Base-by-base conservation (phyloP, 805 yeast species). In the Yueomyces sp. region DNA sequence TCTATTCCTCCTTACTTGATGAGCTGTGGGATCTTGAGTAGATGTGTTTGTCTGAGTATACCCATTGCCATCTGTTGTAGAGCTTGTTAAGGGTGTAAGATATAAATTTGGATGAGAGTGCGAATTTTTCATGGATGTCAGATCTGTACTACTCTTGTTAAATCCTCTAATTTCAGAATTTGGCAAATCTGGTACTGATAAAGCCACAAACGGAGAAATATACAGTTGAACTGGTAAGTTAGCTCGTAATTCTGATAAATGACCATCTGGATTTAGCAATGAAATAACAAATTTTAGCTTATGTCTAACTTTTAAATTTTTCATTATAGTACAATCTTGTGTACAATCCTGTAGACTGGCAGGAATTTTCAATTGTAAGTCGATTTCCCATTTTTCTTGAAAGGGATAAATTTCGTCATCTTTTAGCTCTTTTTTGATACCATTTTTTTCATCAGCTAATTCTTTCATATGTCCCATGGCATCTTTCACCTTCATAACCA, bases 231-330 rank as follows among this genome's bases (percentile, higher is more conserved):
- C 69, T 0, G 97, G 97, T 49, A 90, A 67, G 0, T 96, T 81
- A 0, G 96, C 96, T 32, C 97, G 70, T 42, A 90, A 68, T 60
- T 88, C 96, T 0, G 96, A 85, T 3, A 81, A 79, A 57, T 90
- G 97, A 3, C 95, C 95, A 60, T 87, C 96, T 0, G 94, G 82
- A 57, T 92, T 90, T 37, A 77, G 63, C 49, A 92, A 69, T 2
- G 85, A 81, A 45, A 92, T 76, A 7, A 76, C 78, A 57, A 88
- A 85, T 54, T 85, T 82, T 45, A 92, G 64, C 63, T 87, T 88
- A 65, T 92, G 98, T 44, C 94, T 76, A 11, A 92, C 87, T 59
- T 85, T 85, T 46, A 86, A 71, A 55, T 78, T 75, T 29, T 72
- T 71, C 32, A 72, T 65, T 36, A 92, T 68, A 46, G 78, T 82